Base-by-base conservation (phyloP, 2,329 filamentous ascomycete genomes). In the Catunica adiposa region DNA sequence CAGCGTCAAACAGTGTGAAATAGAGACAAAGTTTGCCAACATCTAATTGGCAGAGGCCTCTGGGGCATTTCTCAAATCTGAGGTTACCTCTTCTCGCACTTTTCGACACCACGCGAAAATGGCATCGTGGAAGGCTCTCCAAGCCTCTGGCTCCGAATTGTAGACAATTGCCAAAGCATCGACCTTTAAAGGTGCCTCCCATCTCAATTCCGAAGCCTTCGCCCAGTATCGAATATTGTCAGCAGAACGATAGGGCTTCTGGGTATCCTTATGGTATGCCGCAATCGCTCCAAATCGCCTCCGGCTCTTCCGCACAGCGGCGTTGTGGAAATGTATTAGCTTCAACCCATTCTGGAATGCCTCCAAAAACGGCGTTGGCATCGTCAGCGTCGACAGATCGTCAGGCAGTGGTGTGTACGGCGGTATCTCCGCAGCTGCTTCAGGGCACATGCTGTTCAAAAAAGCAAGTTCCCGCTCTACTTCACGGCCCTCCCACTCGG, bases 191-290 rank as follows among this genome's bases (percentile, higher is more conserved):
- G 85, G 78, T 40, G 89, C 79, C 69, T 97, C 92, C 83, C 90
- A 98, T 56, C 92, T 81, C 58, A 97, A 74, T 70, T 98, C 89
- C 6, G 89, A 89, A 1, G 90, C 92, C 71, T 98, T 98, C 69
- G 86, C 79, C 90, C 92, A 98, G 73, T 85, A 98, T 42, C 89
- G 80, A 59, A 98, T 75, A 66, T 98, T 98, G 62, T 98, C 92
- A 2, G 89, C 88, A 60, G 83, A 83, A 51, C 92, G 84, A 67
- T 98, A 98, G 0, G 92, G 92, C 69, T 97, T 97, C 59, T 81
- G 83, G 8, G 92, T 90, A 67, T 98, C 89, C n/a, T 82, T 83
- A 67, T 97, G 92, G 67, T 84, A 96, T 8, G 78, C 78, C 57
- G 87, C 88, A 65, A 98, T 96, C 60, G 86, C 80, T 54, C 89